phyloP scores from a whole-genome alignment of 139 green algal genomes.

The Penium margaritaceum region DNA sequence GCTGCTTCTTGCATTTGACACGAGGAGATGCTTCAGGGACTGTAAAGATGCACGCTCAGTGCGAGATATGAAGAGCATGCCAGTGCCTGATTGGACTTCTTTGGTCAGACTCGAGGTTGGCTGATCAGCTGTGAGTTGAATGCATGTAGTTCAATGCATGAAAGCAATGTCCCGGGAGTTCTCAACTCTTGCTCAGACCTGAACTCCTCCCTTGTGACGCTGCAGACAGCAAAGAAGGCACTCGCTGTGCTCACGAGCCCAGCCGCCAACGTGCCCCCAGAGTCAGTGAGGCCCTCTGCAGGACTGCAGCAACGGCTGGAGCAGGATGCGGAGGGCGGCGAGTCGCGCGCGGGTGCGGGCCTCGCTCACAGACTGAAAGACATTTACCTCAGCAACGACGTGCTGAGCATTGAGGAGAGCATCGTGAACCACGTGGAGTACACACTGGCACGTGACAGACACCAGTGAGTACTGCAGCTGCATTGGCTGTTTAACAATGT shows the following conservation, averaged over 20 bases:
- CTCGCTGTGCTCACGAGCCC: not conserved
- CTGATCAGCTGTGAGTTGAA: too few species aligned
- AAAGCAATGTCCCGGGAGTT: not conserved
- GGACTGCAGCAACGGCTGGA: not conserved
- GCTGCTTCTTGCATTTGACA: too few species aligned
- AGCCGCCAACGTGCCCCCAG: too few species aligned
- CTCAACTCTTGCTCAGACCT: not conserved
- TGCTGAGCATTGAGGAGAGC: conserved; percentile 84
- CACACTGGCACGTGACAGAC: conserved; percentile 82
- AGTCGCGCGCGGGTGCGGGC: not conserved
- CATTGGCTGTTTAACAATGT: too few species aligned
- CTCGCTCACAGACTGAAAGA: conserved; percentile 65
- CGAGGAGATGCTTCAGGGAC: too few species aligned
- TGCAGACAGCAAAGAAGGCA: not conserved
- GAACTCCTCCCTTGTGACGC: not conserved
- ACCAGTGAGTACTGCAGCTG: conserved; percentile 55
- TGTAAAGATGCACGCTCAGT: too few species aligned
- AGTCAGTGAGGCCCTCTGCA: not conserved
- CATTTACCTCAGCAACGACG: conserved; percentile 87
- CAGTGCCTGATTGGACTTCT: too few species aligned
- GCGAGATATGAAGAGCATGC: too few species aligned
- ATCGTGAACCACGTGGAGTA: conserved; percentile 98
- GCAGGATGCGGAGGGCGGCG: not conserved
- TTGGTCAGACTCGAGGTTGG: too few species aligned
- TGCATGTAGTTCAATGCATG: too few species aligned